phyloP scores from a whole-genome alignment of 2,329 filamentous ascomycete genomes.

The Arthrobotrys musiformis region DNA sequence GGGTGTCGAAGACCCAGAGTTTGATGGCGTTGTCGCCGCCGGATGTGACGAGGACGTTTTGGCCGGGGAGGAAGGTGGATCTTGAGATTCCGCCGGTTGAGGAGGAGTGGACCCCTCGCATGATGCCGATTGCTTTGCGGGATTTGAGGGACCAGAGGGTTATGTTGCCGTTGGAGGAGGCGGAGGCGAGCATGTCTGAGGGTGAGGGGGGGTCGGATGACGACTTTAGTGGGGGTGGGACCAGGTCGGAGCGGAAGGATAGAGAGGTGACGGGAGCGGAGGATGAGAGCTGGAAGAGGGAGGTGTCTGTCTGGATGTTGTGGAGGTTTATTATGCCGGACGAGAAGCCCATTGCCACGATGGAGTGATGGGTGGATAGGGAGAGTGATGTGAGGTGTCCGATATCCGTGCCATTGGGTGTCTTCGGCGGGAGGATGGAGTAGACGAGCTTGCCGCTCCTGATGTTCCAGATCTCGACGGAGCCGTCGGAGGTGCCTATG shows the following conservation, averaged over 20 bases:
- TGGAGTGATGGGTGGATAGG: constrained; percentile 81
- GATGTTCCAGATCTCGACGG: constrained; percentile 96
- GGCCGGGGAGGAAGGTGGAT: constrained; percentile 86
- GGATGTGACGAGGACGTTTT: constrained; percentile 88
- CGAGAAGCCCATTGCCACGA: constrained; percentile 88
- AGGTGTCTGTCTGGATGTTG: constrained; percentile 81
- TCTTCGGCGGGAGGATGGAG: constrained; percentile 80
- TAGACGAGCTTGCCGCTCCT: constrained; percentile 91
- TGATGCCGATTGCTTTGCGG: constrained; percentile 83
- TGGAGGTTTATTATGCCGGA: constrained; percentile 82
- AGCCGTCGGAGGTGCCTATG: constrained; percentile 84
- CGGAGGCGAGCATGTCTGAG: constrained; percentile 82
- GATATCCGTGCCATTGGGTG: constrained; percentile 65
- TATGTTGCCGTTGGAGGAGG: constrained; percentile 81
- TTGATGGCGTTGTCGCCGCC: constrained; percentile 93
- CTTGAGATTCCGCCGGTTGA: constrained; percentile 84
- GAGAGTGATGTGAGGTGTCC: constrained; percentile 89
- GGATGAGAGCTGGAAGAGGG: constrained; percentile 73
- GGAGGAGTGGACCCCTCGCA: constrained; percentile 88
- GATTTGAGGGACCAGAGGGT: constrained; percentile 96
- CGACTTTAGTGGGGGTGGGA: constrained; percentile 44
- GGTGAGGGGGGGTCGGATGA: constrained; percentile 48
- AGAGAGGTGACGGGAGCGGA: constrained; percentile 74
- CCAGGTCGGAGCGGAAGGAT: constrained; percentile 81
- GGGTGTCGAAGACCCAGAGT: constrained; percentile 73